Conservation (phyloP, 2,329 filamentous ascomycete genomes). For the Drechslerella coelobrocha region DNA sequence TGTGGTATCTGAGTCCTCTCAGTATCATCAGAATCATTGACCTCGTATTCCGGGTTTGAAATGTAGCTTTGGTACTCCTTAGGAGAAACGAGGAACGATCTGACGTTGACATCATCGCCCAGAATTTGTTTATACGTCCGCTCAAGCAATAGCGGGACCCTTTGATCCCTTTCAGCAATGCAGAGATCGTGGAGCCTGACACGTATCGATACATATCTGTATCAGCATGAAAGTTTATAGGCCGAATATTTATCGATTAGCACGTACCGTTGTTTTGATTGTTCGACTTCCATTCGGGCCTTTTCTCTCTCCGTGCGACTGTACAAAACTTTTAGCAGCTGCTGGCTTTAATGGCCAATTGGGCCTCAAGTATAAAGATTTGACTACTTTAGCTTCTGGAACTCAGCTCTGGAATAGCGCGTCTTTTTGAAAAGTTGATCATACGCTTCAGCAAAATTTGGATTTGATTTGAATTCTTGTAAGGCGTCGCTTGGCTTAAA, state of each 20-base stretch:
- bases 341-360: too few relatives aligned
- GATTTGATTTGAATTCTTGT: constrained; percentile 26
- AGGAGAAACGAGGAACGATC: constrained; percentile 26
- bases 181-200: constrained; percentile 22
- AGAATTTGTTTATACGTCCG: constrained; percentile 9
- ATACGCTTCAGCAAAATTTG: constrained; percentile 13
- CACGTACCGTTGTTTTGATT: neutral
- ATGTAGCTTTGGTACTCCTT: constrained; percentile 30
- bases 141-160: constrained; percentile 9
- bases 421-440: constrained; percentile 5
- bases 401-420: constrained; percentile 3
- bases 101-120: constrained; percentile 7
- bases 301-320: neutral
- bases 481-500: constrained; percentile 16
- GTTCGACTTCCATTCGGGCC: neutral
- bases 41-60: neutral
- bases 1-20: constrained; percentile 23
- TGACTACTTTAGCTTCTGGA: constrained; percentile 8
- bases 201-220: neutral
- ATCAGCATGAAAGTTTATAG: too few relatives aligned
- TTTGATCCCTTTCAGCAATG: constrained; percentile 4
- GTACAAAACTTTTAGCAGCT: too few relatives aligned
- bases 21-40: neutral
- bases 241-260: neutral
- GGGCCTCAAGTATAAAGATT: too few relatives aligned